Conservation (phyloP, 2,329 filamentous ascomycete species). For the Phialemoniopsis sp. region DNA sequence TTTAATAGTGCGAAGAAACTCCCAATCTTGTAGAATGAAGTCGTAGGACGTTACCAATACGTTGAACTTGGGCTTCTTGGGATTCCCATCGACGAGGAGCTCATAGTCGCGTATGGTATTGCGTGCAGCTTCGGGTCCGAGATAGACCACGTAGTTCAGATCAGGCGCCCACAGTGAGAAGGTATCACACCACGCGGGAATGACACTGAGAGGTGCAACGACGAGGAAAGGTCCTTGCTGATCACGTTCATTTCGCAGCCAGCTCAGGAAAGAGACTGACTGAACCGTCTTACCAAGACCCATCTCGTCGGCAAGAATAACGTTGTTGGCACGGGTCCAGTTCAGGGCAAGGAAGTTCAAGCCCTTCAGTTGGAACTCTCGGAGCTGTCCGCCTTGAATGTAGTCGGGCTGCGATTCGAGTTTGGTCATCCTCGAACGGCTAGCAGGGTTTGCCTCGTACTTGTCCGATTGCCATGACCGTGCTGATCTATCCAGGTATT, state of each 20-base stretch:
- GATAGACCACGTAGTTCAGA: slow-evolving; percentile 95
- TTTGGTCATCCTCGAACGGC: slow-evolving; percentile 68
- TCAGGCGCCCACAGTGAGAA: slow-evolving; percentile 96
- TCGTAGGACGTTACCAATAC: slow-evolving; percentile 98
- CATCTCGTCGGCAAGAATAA: slow-evolving; percentile 98
- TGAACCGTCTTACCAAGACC: slow-evolving; percentile 97
- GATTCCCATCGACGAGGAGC: slow-evolving; percentile 79
- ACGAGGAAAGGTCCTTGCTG: slow-evolving; percentile 96
- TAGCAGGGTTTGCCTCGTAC: slow-evolving; percentile 70
- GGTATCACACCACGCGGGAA: slow-evolving; percentile 97
- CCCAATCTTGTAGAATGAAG: slow-evolving; percentile 82
- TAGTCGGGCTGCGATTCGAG: slow-evolving; percentile 81
- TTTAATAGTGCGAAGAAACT: slow-evolving; percentile 84
- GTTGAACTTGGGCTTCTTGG: slow-evolving; percentile 90
- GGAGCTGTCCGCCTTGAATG: slow-evolving; percentile 77
- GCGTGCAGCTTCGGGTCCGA: slow-evolving; percentile 82
- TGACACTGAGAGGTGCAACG: slow-evolving; percentile 94
- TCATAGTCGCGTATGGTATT: slow-evolving; percentile 88
- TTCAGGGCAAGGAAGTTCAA: slow-evolving; percentile 95
- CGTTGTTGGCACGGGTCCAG: slow-evolving; percentile 91
- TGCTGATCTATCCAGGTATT: slow-evolving; percentile 78
- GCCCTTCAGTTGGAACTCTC: slow-evolving; percentile 90
- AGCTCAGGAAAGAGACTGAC: slow-evolving; percentile 94
- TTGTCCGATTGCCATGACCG: slow-evolving; percentile 78
- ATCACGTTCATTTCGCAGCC: slow-evolving; percentile 82